These are phyloP conservation scores for Neohortaea acidophila DNA, from an alignment of 495 filamentous ascomycete genomes.

Conservation along the genomic window DNA sequence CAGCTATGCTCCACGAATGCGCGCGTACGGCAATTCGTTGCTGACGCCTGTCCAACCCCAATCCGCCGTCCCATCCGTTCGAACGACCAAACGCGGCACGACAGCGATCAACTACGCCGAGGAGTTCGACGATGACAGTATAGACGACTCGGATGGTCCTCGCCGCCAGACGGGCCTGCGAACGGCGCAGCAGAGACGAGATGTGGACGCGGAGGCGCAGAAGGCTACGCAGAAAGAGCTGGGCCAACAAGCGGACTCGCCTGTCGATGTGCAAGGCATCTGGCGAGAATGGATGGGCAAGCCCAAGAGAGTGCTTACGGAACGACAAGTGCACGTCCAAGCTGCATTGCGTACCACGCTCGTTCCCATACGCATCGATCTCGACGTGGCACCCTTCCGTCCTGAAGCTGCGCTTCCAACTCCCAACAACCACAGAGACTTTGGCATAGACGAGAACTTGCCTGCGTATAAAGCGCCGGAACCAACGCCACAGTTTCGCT, in stretches of 20 bases:
- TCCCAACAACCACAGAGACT: slow-evolving; percentile 45
- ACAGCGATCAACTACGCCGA: slow-evolving; percentile 95
- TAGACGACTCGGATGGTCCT: slow-evolving; percentile 69
- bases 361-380: slow-evolving; percentile 90
- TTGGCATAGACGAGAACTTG: slow-evolving; percentile 45
- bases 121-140: slow-evolving; percentile 88
- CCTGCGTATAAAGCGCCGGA: slow-evolving; percentile 68
- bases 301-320: slow-evolving; percentile 43
- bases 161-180: slow-evolving; percentile 71
- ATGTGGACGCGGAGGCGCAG: slow-evolving; percentile 47
- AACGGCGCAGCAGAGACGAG: slow-evolving; percentile 49
- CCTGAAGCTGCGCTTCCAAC: slow-evolving; percentile 57
- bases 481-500: slow-evolving; percentile 59
- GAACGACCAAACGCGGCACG: slow-evolving; percentile 93
- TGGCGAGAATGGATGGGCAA: slow-evolving; percentile 94
- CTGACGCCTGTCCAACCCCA: slow-evolving; percentile 73
- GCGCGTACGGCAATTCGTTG: slow-evolving; percentile 83
- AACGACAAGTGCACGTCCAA: slow-evolving; percentile 68
- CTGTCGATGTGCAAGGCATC: slow-evolving; percentile 74
- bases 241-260: slow-evolving; percentile 65
- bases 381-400: slow-evolving; percentile 70
- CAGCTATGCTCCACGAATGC: slow-evolving; percentile 80
- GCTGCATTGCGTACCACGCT: slow-evolving; percentile 72
- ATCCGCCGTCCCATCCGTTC: slow-evolving; percentile 44
- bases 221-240: slow-evolving; percentile 56